phyloP scores from a whole-genome alignment of 2,329 filamentous ascomycete genomes.

The Macrophomina phaseolina region DNA sequence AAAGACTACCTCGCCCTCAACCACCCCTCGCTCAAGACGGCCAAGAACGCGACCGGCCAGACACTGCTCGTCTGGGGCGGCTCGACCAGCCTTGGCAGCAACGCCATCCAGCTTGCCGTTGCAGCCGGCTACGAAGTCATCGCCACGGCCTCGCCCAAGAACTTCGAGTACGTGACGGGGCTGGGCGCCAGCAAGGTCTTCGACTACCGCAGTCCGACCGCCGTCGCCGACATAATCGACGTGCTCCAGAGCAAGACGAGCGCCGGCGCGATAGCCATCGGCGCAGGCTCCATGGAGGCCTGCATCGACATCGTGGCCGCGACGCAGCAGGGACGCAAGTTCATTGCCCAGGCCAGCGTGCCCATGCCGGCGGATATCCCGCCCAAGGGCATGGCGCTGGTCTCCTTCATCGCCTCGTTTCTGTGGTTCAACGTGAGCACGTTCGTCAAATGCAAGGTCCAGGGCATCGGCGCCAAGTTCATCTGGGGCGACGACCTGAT shows the following conservation, averaged over 20 bases:
- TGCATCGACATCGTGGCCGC: slow-evolving; percentile 5
- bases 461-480: slow-evolving; percentile 1
- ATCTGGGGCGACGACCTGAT: slow-evolving; percentile 1
- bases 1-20: background rate
- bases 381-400: background rate
- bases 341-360: background rate
- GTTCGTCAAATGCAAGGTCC: background rate
- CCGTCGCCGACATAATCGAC: slow-evolving; percentile 40
- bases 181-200: background rate
- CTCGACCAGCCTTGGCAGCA: slow-evolving; percentile 50
- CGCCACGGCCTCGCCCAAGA: slow-evolving; percentile 55
- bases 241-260: slow-evolving; percentile 46
- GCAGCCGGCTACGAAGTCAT: slow-evolving; percentile 48
- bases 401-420: background rate
- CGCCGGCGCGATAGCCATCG: slow-evolving; percentile 41
- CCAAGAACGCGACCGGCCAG: background rate
- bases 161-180: background rate
- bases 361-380: background rate
- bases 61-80: slow-evolving; percentile 55
- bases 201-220: slow-evolving; percentile 36
- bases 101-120: slow-evolving; percentile 51
- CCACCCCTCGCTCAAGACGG: background rate
- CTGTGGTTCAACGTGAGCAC: slow-evolving; percentile 1
- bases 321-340: background rate
- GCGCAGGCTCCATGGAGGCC: slow-evolving; percentile 37